Evolutionary conservation across 2,329 filamentous ascomycete species (phyloP), one percentile per base, ranked within the genome.

Genomic region (Cercospora janseana): DNA sequence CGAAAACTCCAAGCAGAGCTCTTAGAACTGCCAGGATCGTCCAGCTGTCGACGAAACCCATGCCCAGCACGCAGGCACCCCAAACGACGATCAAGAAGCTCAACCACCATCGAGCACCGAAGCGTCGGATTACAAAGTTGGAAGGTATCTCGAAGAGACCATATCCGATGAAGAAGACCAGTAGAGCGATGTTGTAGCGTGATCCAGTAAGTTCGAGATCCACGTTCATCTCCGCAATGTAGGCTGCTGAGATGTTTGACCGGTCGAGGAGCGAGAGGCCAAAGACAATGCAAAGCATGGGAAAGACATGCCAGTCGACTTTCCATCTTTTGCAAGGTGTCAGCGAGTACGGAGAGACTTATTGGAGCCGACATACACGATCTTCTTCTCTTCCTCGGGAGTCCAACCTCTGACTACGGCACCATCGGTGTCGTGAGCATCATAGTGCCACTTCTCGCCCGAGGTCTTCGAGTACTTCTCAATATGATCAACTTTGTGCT

Each of bases 251-350:
- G 63, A 90, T 71, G 66, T 92, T 92, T 2, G 84, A 87, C 28
- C 87, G 77, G 64, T 92, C 87, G 80, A 92, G 87, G 51, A 92
- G 71, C 58, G 80, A 85, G 60, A 88, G 76, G 63, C 85, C 56
- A 34, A 67, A 67, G 13, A 67, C 60, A 13, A 66, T 52, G 43
- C 65, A 66, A 13, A 68, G 55, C 60, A 68, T 68, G 3, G 66
- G 65, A 20, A 67, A 64, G 4, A 67, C 61, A 8, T 60, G 59
- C 37, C 52, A 59, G 38, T 68, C 66, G 10, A 63, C 61, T 55
- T 66, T 68, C 16, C 57, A 57, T 10, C 61, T 65, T 32, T 9
- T 18, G 12, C 8, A 23, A 4, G n/a, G 38, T n/a, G 47, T 37
- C n/a, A 32, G 10, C 3, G 10, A 29, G 8, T 29, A 15, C 27